Evolutionary conservation across 805 yeast genomes (phyloP), one percentile per base, ranked within the genome.

Genomic region (Zygoascus ofunaensis): DNA sequence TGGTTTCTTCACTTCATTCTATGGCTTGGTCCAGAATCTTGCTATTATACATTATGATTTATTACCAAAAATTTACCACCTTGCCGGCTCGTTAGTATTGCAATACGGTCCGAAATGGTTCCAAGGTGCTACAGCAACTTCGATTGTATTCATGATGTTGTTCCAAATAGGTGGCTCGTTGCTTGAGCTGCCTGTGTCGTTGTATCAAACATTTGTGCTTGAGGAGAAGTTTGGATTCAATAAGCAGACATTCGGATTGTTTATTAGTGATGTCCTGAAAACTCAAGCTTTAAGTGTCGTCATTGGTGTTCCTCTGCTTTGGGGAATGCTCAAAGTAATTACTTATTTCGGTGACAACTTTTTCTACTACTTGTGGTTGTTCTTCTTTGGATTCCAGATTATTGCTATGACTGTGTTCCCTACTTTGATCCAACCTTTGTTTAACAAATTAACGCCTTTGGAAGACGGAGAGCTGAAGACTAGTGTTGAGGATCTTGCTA

Each of bases 161-260:
- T 67, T 76, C 55, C 66, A 77, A 26, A 43, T 69, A 20, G 48
- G 79, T 37, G 68, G 80, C 5, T 68, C 80, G 2, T 41, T 86
- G 2, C 47, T 78, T 24, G 69, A 76, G 2, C 60, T 83, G 44
- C 98, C 98, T 3, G 58, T 80, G 19, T 70, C 79, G 7, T 79
- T 82, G 61, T 89, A 87, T 64, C 69, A 74, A 46, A 82, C 82
- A 55, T 92, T 92, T 67, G 89, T 87, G 14, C 71, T 92, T 54
- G 98, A 92, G 65, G 95, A 90, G 61, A 77, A 77, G 64, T 90
- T 73, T 57, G 98, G 98, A 1, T 92, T 92, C 69, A 92, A 92
- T 69, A 92, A 92, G 64, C 72, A 77, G 53, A 90, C 97, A 2
- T 49, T 72, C 15, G 65, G 69, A 41, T 68, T 87, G 41, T 92